Percentiles rank a stretch among this genome's conserved stretches.
Conservation (phyloP, 2,329 filamentous ascomycete species). For the Microcyclospora tardicrescens region DNA sequence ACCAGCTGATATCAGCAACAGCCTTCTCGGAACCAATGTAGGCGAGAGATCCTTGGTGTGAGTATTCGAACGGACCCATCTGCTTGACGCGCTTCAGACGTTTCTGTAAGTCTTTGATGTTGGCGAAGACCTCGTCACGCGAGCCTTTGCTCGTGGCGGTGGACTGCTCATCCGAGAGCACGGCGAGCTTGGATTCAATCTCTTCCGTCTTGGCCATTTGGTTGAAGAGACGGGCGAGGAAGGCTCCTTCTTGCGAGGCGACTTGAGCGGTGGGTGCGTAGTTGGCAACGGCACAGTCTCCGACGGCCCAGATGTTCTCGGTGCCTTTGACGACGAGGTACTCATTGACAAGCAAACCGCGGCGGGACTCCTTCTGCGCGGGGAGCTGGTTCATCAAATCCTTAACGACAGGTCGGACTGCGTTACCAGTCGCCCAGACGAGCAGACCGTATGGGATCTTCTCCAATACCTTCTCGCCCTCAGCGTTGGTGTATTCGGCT, state of each 20-base stretch:
- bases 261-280: constrained; percentile 97
- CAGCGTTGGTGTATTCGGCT: constrained; percentile 67
- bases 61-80: constrained; percentile 96
- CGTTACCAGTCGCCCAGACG: constrained; percentile 97
- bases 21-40: constrained; percentile 98
- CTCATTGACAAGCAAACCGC: constrained; percentile 93
- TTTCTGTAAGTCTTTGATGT: constrained; percentile 80
- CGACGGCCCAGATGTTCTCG: constrained; percentile 94
- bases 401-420: constrained; percentile 74
- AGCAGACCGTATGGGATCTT: constrained; percentile 87
- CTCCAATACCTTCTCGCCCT: constrained; percentile 71
- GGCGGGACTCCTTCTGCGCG: constrained; percentile 87
- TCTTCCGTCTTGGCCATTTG: constrained; percentile 92
- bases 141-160: constrained; percentile 53
- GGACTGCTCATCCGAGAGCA: constrained; percentile 48
- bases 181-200: constrained; percentile 62
- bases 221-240: constrained; percentile 93
- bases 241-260: constrained; percentile 85
- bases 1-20: constrained; percentile 93
- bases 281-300: constrained; percentile 93
- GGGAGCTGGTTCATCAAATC: constrained; percentile 88
- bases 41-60: constrained; percentile 88
- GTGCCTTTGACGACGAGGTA: constrained; percentile 96
- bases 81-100: constrained; percentile 81
- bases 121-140: constrained; percentile 46